Conservation (phyloP, 768 basidiomycete species). For the Phanerodontia chrysosporium region DNA sequence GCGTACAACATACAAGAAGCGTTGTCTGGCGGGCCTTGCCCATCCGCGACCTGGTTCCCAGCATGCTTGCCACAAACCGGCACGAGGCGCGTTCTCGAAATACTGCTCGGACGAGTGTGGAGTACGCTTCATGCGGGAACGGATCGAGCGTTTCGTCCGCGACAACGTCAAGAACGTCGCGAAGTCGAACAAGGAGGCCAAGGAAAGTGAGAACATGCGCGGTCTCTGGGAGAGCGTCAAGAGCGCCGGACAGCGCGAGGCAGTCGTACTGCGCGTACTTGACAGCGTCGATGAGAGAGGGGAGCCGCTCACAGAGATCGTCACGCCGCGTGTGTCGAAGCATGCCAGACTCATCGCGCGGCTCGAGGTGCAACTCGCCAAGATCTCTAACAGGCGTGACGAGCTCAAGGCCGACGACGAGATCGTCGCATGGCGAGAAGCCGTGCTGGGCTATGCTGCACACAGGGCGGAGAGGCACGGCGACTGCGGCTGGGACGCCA, state of each 20-base stretch:
- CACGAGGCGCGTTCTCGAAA: constrained; percentile 80
- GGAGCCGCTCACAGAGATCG: constrained; percentile 15
- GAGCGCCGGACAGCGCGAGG: constrained; percentile 1
- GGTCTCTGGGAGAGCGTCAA: constrained; percentile 19
- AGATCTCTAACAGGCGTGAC: constrained; percentile 58
- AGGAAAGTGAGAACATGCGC: constrained; percentile 64
- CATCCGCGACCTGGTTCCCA: constrained; percentile 59
- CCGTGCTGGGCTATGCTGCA: constrained; percentile 61
- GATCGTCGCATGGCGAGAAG: constrained; percentile 65
- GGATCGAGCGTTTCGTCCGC: constrained; percentile 64
- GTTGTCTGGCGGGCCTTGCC: constrained; percentile 68
- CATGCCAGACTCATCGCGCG: constrained; percentile 52
- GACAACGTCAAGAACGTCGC: constrained; percentile 61
- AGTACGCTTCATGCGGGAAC: constrained; percentile 62
- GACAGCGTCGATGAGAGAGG: background rate
- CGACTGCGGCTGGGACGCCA: constrained; percentile 86
- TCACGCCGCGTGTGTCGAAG: constrained; percentile 41
- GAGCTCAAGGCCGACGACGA: constrained; percentile 67
- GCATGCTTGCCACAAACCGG: constrained; percentile 74
- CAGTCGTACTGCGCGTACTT: background rate
- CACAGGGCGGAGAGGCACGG: constrained; percentile 59
- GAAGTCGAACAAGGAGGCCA: constrained; percentile 60
- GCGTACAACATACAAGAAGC: constrained; percentile 74
- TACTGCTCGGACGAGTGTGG: constrained; percentile 92
- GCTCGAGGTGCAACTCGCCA: constrained; percentile 49